Conservation (phyloP, 1,139 yeast species). For the Hansenula lynferdii region DNA sequence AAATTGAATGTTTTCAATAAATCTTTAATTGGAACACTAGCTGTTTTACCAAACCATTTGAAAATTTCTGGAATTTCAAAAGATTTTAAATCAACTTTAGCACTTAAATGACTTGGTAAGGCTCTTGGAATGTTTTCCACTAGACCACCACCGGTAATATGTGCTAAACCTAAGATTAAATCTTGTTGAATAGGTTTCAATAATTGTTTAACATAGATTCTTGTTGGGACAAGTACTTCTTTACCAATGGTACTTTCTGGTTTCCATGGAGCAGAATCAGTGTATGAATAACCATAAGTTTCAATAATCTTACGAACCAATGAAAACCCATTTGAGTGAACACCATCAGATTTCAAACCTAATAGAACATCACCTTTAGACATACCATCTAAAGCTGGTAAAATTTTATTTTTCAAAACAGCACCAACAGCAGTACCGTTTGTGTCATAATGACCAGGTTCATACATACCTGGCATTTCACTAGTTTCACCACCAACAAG, state of each 20-base stretch:
- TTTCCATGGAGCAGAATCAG: slow-evolving; percentile 84
- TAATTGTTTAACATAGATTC: slow-evolving; percentile 89
- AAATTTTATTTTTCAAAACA: slow-evolving; percentile 69
- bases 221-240: slow-evolving; percentile 83
- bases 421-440: slow-evolving; percentile 99
- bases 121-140: slow-evolving; percentile 97
- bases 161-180: slow-evolving; percentile 82
- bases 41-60: slow-evolving; percentile 91
- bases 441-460: slow-evolving; percentile 93
- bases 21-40: slow-evolving; percentile 83
- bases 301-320: slow-evolving; percentile 93
- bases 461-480: slow-evolving; percentile 99
- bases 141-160: slow-evolving; percentile 98
- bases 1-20: slow-evolving; percentile 87
- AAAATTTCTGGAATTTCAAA: slow-evolving; percentile 90
- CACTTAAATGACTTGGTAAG: slow-evolving; percentile 74
- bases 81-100: slow-evolving; percentile 67
- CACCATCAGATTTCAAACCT: slow-evolving; percentile 88
- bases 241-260: slow-evolving; percentile 73
- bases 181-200: slow-evolving; percentile 68
- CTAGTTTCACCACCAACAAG: slow-evolving; percentile 98
- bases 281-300: slow-evolving; percentile 61
- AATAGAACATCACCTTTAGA: slow-evolving; percentile 72
- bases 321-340: slow-evolving; percentile 96
- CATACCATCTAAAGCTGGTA: slow-evolving; percentile 71